phyloP scores from a whole-genome alignment of 148 eudicot genomes.

The Spergularia marina region DNA sequence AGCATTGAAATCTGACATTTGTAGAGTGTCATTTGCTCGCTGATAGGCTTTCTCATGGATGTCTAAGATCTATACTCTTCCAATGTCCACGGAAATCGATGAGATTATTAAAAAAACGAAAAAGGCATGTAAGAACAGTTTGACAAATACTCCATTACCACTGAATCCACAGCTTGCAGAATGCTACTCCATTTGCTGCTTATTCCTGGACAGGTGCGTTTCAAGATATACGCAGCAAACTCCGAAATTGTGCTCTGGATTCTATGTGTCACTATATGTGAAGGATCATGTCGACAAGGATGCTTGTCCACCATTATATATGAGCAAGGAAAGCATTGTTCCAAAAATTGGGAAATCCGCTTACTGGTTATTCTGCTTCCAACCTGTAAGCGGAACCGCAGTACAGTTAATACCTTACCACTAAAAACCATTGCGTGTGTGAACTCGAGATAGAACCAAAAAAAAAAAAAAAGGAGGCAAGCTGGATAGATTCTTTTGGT shows the following conservation, averaged over 20 bases:
- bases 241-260: conserved; percentile 64
- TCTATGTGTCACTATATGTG: conserved; percentile 86
- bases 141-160: conserved; percentile 40
- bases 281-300: conserved; percentile 92
- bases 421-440: background rate
- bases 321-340: conserved; percentile 61
- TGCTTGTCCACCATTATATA: conserved; percentile 78
- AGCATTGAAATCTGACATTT: background rate
- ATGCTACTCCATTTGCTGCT: conserved; percentile 51
- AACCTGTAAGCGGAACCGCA: conserved; percentile 41
- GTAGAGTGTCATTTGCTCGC: background rate
- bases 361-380: conserved; percentile 90
- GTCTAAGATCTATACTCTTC: background rate
- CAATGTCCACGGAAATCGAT: conserved; percentile 1
- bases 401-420: conserved; percentile 6
- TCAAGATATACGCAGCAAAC: conserved; percentile 56
- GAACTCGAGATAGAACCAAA: conserved; percentile 1
- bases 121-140: background rate
- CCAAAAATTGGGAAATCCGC: conserved; percentile 67
- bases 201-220: conserved; percentile 31
- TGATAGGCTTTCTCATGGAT: background rate
- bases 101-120: conserved; percentile 1
- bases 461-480: background rate
- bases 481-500: background rate
- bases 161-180: conserved; percentile 53